Evolutionary conservation across 768 basidiomycete genomes (phyloP).

Genomic region (Epithele typhae): DNA sequence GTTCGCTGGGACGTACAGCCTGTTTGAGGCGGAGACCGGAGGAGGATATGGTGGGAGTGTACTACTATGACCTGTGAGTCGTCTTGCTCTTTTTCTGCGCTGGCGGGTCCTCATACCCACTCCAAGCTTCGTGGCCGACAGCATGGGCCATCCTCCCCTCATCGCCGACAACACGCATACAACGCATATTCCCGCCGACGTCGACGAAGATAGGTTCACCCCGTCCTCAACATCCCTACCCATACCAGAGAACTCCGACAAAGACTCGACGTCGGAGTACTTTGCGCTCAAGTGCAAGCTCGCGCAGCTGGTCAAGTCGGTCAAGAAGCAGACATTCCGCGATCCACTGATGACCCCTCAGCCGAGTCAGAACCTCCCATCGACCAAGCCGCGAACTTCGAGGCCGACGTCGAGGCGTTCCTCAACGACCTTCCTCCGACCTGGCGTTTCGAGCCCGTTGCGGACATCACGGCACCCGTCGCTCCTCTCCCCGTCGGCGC

Average conservation of each 20-base stretch:
- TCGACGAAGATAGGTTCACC: constrained; percentile 50
- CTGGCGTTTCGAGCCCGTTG: constrained; percentile 41
- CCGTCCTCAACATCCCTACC: constrained; percentile 44
- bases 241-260: constrained; percentile 21
- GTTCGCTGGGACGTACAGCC: constrained; percentile 39
- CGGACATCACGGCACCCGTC: constrained; percentile 22
- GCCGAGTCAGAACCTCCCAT: constrained; percentile 44
- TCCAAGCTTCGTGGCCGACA: constrained; percentile 64
- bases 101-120: too few relatives aligned
- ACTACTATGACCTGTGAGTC: constrained; percentile 73
- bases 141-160: constrained; percentile 57
- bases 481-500: constrained; percentile 16
- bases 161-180: constrained; percentile 53
- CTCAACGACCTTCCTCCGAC: constrained; percentile 45
- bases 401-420: constrained; percentile 53
- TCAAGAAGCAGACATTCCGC: constrained; percentile 48
- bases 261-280: constrained; percentile 37
- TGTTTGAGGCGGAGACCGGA: constrained; percentile 49
- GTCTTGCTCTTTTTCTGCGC: neutral
- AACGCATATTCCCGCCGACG: constrained; percentile 51
- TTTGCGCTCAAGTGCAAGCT: constrained; percentile 60
- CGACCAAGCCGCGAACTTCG: constrained; percentile 58
- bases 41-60: constrained; percentile 78
- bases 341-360: constrained; percentile 27
- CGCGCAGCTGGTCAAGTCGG: constrained; percentile 56